Evolutionary conservation across 2,329 filamentous ascomycete species (phyloP), one percentile per base, ranked within the genome.

Genomic region (Ustulina deusta): DNA sequence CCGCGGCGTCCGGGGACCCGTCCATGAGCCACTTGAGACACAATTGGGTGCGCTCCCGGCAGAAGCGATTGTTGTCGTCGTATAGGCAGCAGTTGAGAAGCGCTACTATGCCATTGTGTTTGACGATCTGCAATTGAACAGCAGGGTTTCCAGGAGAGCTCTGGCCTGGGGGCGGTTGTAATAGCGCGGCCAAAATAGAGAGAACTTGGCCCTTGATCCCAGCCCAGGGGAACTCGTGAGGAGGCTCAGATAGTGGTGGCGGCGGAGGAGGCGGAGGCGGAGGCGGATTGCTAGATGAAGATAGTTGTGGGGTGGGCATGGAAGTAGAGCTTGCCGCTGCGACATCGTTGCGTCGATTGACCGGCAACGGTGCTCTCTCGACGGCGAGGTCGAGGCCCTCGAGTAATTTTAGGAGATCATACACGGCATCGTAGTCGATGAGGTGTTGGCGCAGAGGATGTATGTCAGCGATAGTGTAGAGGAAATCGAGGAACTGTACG

Each of bases 161-260:
- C 63, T 85, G 83, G 6, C 87, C 84, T 0, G 84, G 82, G 0
- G 92, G 93, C 56, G 96, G 96, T 85, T 96, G 97, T 3, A 97
- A 90, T 0, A 98, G 87, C 0, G 92, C 93, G 0, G 93, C 94
- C 11, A 98, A 87, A 40, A 97, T 96, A 58, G 96, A 90, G 13
- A 98, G 91, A 48, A 97, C 94, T 66, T 97, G 90, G 56, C 94
- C 96, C 82, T 98, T 98, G 74, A 97, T 90, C 63, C 96, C 87
- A 0, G 86, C 81, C 89, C 89, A 91, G 0, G 89, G 84, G 74
- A 89, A 91, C 73, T 88, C 87, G 77, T 89, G 84, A 0, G 89
- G 87, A 0, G 86, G 84, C 44, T 90, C 88, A 65, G 97, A 80
- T 81, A 92, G 81, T 1, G 82, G 84, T 69, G 79, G 82, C 32